These are phyloP conservation scores for Amesomyces nigricolor DNA, from an alignment of 2,329 filamentous ascomycete species.

Conservation along the genomic window DNA sequence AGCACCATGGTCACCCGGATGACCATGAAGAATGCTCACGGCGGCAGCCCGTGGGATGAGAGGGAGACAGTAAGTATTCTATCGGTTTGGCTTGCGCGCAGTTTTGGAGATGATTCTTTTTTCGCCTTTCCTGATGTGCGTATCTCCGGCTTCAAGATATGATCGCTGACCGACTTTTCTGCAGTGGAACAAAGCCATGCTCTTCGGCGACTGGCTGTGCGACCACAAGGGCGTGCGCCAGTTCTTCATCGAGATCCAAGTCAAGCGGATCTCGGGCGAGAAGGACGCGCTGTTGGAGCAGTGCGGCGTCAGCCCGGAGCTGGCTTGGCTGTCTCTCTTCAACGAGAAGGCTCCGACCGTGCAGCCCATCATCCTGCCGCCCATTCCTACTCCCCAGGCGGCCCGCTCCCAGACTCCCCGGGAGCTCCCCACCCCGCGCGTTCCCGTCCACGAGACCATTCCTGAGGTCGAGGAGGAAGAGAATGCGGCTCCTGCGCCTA, in stretches of 20 bases:
- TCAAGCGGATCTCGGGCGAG: slow-evolving; percentile 24
- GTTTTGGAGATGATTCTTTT: neutral
- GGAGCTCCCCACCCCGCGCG: slow-evolving; percentile 1
- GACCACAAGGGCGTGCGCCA: slow-evolving; percentile 12
- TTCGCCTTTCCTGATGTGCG: neutral
- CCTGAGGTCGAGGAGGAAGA: slow-evolving; percentile 3
- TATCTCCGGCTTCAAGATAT: neutral
- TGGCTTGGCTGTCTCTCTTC: slow-evolving; percentile 16
- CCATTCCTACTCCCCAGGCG: neutral
- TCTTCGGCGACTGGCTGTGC: slow-evolving; percentile 21
- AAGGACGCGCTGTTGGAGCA: slow-evolving; percentile 13
- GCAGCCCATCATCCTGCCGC: neutral
- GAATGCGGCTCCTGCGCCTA: neutral
- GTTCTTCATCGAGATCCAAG: slow-evolving; percentile 22
- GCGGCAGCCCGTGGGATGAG: slow-evolving; percentile 5
- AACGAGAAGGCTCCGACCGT: slow-evolving; percentile 9
- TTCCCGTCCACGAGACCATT: neutral
- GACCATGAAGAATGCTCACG: slow-evolving; percentile 10
- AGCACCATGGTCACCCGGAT: slow-evolving; percentile 6
- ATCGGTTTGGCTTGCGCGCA: neutral
- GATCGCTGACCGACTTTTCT: slow-evolving; percentile 1
- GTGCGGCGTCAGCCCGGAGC: slow-evolving; percentile 16
- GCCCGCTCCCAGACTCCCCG: neutral
- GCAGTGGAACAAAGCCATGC: slow-evolving; percentile 22
- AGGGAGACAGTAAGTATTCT: slow-evolving; percentile 3